Percentiles rank a stretch among this genome's conserved stretches.
Conservation (phyloP, 768 basidiomycete species). For the Boletus subcaerulescens region DNA sequence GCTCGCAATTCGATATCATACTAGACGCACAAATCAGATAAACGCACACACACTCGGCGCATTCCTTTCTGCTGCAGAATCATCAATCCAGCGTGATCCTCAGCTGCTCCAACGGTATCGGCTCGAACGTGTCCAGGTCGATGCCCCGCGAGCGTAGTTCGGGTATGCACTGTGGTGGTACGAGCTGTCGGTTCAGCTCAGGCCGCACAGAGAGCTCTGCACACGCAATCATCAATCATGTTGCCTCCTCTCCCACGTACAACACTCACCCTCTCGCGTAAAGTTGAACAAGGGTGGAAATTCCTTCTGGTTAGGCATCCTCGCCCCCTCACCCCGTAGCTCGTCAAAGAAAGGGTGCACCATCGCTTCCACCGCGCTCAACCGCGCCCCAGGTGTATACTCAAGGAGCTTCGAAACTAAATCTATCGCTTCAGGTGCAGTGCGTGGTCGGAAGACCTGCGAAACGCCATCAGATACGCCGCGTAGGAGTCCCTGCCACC, state of each 20-base stretch:
- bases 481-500: constrained; percentile 3
- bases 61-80: constrained; percentile 27
- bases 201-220: constrained; percentile 95
- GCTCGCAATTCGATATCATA: constrained; percentile 35
- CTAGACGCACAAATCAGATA: constrained; percentile 36
- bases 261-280: constrained; percentile 82
- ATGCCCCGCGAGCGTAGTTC: constrained; percentile 86
- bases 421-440: constrained; percentile 93
- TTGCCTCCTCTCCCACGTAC: not conserved
- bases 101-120: constrained; percentile 96
- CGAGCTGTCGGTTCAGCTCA: constrained; percentile 87
- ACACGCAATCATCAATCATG: constrained; percentile 6
- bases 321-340: constrained; percentile 81
- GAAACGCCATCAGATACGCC: constrained; percentile 12
- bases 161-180: constrained; percentile 85
- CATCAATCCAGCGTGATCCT: constrained; percentile 89
- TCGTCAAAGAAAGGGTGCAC: constrained; percentile 97
- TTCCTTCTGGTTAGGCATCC: constrained; percentile 96
- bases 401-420: constrained; percentile 92
- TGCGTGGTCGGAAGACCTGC: constrained; percentile 97
- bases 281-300: constrained; percentile 95
- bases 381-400: constrained; percentile 93
- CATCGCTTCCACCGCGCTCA: constrained; percentile 91
- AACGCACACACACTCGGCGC: constrained; percentile 14
- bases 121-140: constrained; percentile 87